phyloP scores from a whole-genome alignment of 768 basidiomycete genomes.

The Sporobolomyces roseus region DNA sequence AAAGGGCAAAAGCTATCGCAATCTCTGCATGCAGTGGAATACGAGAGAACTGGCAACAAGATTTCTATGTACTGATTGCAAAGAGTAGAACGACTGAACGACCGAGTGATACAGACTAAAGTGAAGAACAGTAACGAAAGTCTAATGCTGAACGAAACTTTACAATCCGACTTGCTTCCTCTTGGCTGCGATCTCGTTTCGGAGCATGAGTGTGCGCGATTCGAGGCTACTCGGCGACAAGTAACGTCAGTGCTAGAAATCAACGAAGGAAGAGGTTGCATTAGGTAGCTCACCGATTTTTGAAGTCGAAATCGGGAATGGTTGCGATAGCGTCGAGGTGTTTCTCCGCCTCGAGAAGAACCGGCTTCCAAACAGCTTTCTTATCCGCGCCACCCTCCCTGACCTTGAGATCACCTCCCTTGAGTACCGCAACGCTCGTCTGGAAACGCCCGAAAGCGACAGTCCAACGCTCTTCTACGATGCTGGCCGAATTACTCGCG shows the following conservation, averaged over 20 bases:
- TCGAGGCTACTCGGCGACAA: conserved; percentile 14
- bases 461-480: conserved; percentile 32
- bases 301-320: conserved; percentile 23
- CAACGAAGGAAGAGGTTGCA: background rate
- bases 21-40: too few relatives aligned
- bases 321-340: conserved; percentile 13
- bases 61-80: background rate
- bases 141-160: too few relatives aligned
- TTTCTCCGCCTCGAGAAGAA: conserved; percentile 8
- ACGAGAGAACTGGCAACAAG: background rate
- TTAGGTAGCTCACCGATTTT: conserved; percentile 18
- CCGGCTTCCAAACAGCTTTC: conserved; percentile 6
- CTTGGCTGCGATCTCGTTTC: conserved; percentile 24
- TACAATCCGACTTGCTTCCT: conserved; percentile 16
- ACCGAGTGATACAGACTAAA: conserved; percentile 2
- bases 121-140: too few relatives aligned
- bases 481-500: background rate
- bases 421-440: conserved; percentile 3
- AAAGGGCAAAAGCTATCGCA: too few relatives aligned
- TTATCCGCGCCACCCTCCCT: background rate
- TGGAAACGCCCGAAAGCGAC: conserved; percentile 25
- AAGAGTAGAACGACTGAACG: background rate
- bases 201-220: conserved; percentile 22
- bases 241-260: background rate
- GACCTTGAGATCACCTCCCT: conserved; percentile 17